Evolutionary conservation across 202 grass and related monocot genomes (phyloP).

Genomic region (Musa balbisiana): DNA sequence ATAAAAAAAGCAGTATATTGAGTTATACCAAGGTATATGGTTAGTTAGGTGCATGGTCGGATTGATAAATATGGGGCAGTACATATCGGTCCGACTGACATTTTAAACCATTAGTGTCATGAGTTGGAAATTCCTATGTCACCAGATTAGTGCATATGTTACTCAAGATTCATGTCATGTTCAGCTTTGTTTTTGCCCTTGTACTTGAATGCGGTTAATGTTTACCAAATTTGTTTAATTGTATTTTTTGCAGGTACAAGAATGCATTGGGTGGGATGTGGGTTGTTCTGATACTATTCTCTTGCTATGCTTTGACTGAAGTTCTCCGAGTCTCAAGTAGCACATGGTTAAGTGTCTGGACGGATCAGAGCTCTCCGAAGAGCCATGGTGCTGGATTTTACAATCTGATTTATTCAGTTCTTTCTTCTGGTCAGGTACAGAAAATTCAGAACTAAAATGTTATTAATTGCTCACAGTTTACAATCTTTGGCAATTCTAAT

Average conservation of each 20-base stretch:
- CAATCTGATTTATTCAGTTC: slow-evolving; percentile 76
- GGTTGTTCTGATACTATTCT: slow-evolving; percentile 65
- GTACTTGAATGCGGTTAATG: not conserved
- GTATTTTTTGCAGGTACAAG: slow-evolving; percentile 59
- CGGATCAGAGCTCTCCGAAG: slow-evolving; percentile 73
- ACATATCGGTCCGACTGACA: too few relatives aligned
- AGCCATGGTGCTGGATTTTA: slow-evolving; percentile 63
- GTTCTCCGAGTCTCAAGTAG: slow-evolving; percentile 88
- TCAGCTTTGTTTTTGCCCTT: not conserved
- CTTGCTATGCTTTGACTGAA: slow-evolving; percentile 79
- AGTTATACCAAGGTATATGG: too few relatives aligned
- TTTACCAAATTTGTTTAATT: not conserved
- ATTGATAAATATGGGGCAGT: too few relatives aligned
- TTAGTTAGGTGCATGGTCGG: too few relatives aligned
- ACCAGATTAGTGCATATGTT: not conserved
- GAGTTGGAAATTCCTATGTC: not conserved
- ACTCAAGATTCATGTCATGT: not conserved
- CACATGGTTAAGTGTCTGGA: slow-evolving; percentile 96
- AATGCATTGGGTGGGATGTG: slow-evolving; percentile 88
- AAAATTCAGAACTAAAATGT: not conserved
- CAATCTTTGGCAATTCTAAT: too few relatives aligned
- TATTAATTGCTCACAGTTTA: not conserved
- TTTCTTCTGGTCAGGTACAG: slow-evolving; percentile 85
- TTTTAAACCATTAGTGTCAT: not conserved
- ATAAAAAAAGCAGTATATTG: too few relatives aligned